phyloP scores from a whole-genome alignment of 768 basidiomycete species.

The Rhizopogon salebrosus region DNA sequence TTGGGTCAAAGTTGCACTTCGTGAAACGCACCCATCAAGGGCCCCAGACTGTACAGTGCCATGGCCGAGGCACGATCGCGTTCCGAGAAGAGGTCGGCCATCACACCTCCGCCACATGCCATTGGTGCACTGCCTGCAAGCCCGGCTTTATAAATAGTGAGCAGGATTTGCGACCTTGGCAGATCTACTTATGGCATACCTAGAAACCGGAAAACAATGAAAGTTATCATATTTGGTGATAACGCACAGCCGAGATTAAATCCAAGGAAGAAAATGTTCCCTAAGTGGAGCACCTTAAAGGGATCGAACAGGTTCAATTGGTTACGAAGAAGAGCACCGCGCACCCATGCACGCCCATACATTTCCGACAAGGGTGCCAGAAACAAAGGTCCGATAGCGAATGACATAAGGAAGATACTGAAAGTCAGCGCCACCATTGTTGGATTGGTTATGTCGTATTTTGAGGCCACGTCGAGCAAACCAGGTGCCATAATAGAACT shows the following conservation, averaged over 20 bases:
- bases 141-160: slow-evolving; percentile 40
- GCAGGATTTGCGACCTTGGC: neutral
- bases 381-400: slow-evolving; percentile 60
- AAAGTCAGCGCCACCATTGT: slow-evolving; percentile 53
- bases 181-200: slow-evolving; percentile 38
- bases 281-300: slow-evolving; percentile 55
- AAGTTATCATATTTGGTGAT: slow-evolving; percentile 46
- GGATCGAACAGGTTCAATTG: neutral
- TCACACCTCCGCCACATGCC: slow-evolving; percentile 56
- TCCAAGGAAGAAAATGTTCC: slow-evolving; percentile 55
- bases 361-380: slow-evolving; percentile 69
- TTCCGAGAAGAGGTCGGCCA: slow-evolving; percentile 66
- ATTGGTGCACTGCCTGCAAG: slow-evolving; percentile 61
- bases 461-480: slow-evolving; percentile 49
- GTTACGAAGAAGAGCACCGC: slow-evolving; percentile 5
- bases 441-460: slow-evolving; percentile 46
- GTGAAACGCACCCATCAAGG: slow-evolving; percentile 44
- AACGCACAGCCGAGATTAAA: slow-evolving; percentile 70
- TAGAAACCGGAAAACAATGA: slow-evolving; percentile 67
- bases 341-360: slow-evolving; percentile 66
- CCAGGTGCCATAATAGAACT: slow-evolving; percentile 72
- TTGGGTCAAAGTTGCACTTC: neutral
- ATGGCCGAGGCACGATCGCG: slow-evolving; percentile 63
- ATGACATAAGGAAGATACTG: slow-evolving; percentile 62
- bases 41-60: slow-evolving; percentile 62